phyloP scores from a whole-genome alignment of 768 basidiomycete species.

The Kwoniella sp. region DNA sequence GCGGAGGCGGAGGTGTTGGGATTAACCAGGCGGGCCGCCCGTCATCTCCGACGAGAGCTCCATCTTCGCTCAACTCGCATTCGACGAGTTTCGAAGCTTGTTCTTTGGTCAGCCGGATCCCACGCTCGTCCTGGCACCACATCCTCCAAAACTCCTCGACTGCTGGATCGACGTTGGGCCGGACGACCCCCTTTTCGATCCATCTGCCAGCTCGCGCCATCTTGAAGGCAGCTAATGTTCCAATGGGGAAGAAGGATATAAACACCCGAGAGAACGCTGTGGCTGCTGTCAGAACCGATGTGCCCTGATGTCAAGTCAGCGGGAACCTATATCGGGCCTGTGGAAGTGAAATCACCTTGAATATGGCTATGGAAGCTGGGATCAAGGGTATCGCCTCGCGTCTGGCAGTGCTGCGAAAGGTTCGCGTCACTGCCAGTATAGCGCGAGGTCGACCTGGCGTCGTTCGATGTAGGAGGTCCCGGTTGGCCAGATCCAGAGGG shows the following conservation, averaged over 20 bases:
- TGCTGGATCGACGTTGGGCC: constrained; percentile 19
- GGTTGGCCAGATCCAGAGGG: too few relatives aligned
- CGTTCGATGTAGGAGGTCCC: too few relatives aligned
- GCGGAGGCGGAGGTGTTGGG: constrained; percentile 11
- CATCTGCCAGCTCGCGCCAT: constrained; percentile 19
- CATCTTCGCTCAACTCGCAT: constrained; percentile 14
- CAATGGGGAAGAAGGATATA: constrained; percentile 44
- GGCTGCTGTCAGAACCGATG: constrained; percentile 32
- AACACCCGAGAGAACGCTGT: constrained; percentile 42
- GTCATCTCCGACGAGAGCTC: constrained; percentile 8
- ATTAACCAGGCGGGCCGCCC: constrained; percentile 18
- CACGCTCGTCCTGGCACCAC: constrained; percentile 42
- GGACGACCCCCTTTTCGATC: constrained; percentile 13
- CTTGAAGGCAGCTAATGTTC: constrained; percentile 34
- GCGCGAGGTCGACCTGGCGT: too few relatives aligned
- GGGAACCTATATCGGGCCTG: background rate
- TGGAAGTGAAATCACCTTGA: constrained; percentile 42
- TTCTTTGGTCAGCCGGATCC: constrained; percentile 9
- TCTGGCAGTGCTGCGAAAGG: constrained; percentile 30
- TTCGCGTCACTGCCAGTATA: too few relatives aligned
- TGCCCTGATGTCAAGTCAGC: constrained; percentile 24
- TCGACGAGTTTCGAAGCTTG: constrained; percentile 18
- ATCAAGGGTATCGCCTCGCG: constrained; percentile 38
- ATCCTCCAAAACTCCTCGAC: constrained; percentile 41
- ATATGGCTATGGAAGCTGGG: constrained; percentile 27